phyloP scores from a whole-genome alignment of 2,329 filamentous ascomycete species.

The Cladosporium oxysporum region DNA sequence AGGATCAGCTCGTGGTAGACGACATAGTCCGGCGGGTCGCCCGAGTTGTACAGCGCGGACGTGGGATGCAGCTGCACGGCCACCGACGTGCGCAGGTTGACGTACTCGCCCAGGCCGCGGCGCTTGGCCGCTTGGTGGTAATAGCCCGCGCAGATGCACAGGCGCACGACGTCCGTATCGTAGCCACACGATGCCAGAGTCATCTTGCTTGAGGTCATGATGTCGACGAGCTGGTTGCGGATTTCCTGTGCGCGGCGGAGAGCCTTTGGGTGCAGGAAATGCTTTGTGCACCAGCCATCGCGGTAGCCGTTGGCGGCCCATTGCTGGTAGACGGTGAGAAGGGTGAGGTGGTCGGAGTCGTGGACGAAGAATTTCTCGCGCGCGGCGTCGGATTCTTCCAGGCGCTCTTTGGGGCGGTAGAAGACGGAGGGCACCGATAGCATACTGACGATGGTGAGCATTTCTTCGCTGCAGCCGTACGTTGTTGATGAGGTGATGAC shows the following conservation, averaged over 20 bases:
- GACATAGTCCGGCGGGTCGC: constrained; percentile 94
- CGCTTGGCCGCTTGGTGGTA: constrained; percentile 97
- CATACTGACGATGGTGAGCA: constrained; percentile 98
- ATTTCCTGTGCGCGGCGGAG: constrained; percentile 91
- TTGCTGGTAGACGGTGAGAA: constrained; percentile 92
- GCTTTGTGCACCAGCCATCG: constrained; percentile 88
- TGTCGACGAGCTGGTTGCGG: constrained; percentile 87
- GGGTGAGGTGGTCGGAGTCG: constrained; percentile 93
- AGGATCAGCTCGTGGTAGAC: constrained; percentile 98
- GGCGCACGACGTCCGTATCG: constrained; percentile 93
- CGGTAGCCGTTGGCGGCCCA: constrained; percentile 90
- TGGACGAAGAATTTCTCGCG: constrained; percentile 98
- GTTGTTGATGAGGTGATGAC: constrained; percentile 75
- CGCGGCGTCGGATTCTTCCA: constrained; percentile 93
- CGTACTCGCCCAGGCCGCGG: constrained; percentile 95
- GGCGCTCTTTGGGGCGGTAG: constrained; percentile 92
- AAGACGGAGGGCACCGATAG: constrained; percentile 95
- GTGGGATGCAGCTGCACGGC: constrained; percentile 94
- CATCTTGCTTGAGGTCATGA: constrained; percentile 95
- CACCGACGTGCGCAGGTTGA: constrained; percentile 92
- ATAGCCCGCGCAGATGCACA: constrained; percentile 96
- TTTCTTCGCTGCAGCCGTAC: constrained; percentile 93
- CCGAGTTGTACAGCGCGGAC: constrained; percentile 85
- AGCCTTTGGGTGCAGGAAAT: constrained; percentile 95
- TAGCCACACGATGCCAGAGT: constrained; percentile 82